These are phyloP conservation scores for Licmophora abbreviata DNA, from an alignment of 108 stramenopile genomes.

Conservation along the genomic window DNA sequence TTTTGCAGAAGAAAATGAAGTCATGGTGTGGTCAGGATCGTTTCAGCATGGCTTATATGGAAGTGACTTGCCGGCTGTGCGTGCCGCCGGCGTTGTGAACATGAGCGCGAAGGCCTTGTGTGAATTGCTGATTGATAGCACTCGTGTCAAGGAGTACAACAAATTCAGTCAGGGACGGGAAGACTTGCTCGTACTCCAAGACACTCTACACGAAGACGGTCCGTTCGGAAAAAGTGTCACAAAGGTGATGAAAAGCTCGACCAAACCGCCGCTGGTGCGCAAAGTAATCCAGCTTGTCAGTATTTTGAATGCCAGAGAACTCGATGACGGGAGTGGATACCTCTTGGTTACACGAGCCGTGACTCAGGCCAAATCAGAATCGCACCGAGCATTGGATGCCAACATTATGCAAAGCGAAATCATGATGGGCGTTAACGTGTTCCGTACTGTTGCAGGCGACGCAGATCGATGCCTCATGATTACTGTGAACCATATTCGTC, in stretches of 20 bases:
- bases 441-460: slow-evolving; percentile 34
- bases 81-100: slow-evolving; percentile 47
- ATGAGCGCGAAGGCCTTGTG: slow-evolving; percentile 46
- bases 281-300: slow-evolving; percentile 52
- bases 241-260: slow-evolving; percentile 57
- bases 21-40: slow-evolving; percentile 23
- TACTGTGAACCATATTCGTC: slow-evolving; percentile 64
- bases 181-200: slow-evolving; percentile 40
- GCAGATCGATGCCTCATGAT: slow-evolving; percentile 59
- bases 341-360: slow-evolving; percentile 66
- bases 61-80: slow-evolving; percentile 59
- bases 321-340: slow-evolving; percentile 62
- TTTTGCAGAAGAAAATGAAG: slow-evolving; percentile 4
- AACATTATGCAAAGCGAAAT: slow-evolving; percentile 56
- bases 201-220: slow-evolving; percentile 35
- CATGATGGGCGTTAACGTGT: slow-evolving; percentile 62
- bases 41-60: slow-evolving; percentile 28
- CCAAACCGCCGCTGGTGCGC: slow-evolving; percentile 53
- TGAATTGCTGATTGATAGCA: slow-evolving; percentile 63
- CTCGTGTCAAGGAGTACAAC: slow-evolving; percentile 71
- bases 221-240: slow-evolving; percentile 32
- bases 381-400: slow-evolving; percentile 4
- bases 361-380: neutral
- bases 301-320: slow-evolving; percentile 53
- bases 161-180: slow-evolving; percentile 58